Evolutionary conservation across 2,329 filamentous ascomycete species (phyloP).

Genomic region (Colletotrichum sp.): DNA sequence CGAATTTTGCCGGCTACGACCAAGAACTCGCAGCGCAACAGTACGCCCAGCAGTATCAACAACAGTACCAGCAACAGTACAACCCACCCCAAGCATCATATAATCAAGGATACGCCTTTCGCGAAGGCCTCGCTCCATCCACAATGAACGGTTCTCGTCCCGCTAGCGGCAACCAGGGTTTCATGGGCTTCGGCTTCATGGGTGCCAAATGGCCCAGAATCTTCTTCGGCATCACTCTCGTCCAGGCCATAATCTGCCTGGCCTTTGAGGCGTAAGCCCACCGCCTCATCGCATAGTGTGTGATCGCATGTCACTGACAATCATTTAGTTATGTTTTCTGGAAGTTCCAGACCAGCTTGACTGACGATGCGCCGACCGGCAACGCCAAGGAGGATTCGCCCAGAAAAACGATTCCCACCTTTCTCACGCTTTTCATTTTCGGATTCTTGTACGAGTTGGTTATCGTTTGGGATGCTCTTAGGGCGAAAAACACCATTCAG

Average conservation of each 20-base stretch:
- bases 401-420: constrained; percentile 84
- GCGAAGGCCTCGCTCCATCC: constrained; percentile 40
- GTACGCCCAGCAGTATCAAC: constrained; percentile 27
- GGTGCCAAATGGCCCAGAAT: constrained; percentile 87
- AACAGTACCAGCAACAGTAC: constrained; percentile 22
- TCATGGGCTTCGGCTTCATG: constrained; percentile 68
- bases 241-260: constrained; percentile 82
- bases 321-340: constrained; percentile 83
- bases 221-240: constrained; percentile 75
- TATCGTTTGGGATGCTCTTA: constrained; percentile 90
- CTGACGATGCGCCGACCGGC: constrained; percentile 32
- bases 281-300: background rate
- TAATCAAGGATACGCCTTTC: constrained; percentile 33
- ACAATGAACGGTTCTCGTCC: constrained; percentile 27
- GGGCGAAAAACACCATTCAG: constrained; percentile 97
- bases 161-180: constrained; percentile 22
- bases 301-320: background rate
- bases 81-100: constrained; percentile 26
- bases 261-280: constrained; percentile 81
- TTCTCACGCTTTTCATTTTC: constrained; percentile 95
- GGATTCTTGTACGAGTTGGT: constrained; percentile 92
- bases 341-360: constrained; percentile 74
- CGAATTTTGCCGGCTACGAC: constrained; percentile 32
- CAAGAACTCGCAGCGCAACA: constrained; percentile 27
- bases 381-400: constrained; percentile 52